Evolutionary conservation across 306 rosid genomes (phyloP).

Genomic region (Hippophae gyantsensis): DNA sequence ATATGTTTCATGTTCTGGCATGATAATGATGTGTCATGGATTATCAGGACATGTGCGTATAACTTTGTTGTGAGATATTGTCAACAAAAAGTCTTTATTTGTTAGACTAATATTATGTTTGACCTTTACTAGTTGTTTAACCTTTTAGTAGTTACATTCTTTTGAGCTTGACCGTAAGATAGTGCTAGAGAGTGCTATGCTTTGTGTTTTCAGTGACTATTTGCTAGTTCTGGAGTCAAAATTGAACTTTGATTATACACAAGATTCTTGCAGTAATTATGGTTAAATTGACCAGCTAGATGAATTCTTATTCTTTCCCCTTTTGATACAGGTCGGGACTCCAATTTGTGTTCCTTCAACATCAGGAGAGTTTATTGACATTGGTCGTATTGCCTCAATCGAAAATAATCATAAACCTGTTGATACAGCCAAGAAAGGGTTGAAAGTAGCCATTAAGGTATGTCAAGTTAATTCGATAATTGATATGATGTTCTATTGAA

Average conservation of each 20-base stretch:
- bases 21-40: background rate
- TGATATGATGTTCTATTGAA: background rate
- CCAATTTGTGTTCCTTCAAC: constrained; percentile 81
- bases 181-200: too few relatives aligned
- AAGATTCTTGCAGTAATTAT: background rate
- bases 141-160: too few relatives aligned
- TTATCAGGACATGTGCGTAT: background rate
- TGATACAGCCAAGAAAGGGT: constrained; percentile 85
- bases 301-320: constrained; percentile 14
- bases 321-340: constrained; percentile 66
- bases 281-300: background rate
- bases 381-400: constrained; percentile 80
- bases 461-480: background rate
- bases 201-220: too few relatives aligned
- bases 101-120: too few relatives aligned
- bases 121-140: too few relatives aligned
- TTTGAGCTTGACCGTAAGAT: too few relatives aligned
- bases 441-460: constrained; percentile 85
- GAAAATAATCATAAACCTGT: constrained; percentile 88
- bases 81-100: too few relatives aligned
- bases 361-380: constrained; percentile 58
- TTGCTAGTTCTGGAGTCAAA: background rate
- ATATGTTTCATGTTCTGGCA: background rate
- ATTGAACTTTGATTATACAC: background rate
- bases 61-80: too few relatives aligned